phyloP scores from a whole-genome alignment of 768 basidiomycete species.

The Macrolepiota albuminosa region DNA sequence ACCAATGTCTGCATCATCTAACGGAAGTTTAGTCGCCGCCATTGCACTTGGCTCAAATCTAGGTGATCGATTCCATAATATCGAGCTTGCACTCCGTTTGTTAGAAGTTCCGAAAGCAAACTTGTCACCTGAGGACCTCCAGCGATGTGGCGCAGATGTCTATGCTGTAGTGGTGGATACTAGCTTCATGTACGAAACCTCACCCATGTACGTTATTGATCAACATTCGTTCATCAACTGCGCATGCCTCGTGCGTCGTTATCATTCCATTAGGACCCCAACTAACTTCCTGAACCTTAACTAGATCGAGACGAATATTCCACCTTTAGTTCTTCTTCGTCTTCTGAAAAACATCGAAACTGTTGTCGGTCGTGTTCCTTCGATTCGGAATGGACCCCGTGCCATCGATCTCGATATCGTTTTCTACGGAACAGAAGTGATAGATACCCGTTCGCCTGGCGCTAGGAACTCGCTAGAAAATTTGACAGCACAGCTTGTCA shows the following conservation, averaged over 20 bases:
- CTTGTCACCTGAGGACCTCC: conserved; percentile 15
- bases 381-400: conserved; percentile 81
- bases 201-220: conserved; percentile 93
- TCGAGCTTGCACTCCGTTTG: conserved; percentile 69
- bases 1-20: not conserved
- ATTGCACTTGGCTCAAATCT: conserved; percentile 90
- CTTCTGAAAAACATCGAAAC: conserved; percentile 72
- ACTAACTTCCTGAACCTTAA: not conserved
- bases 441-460: conserved; percentile 50
- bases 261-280: not conserved
- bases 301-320: conserved; percentile 76
- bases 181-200: conserved; percentile 89
- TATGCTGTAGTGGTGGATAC: conserved; percentile 56
- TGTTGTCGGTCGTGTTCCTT: conserved; percentile 71
- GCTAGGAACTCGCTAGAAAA: conserved; percentile 42
- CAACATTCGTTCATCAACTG: conserved; percentile 89
- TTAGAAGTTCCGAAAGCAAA: conserved; percentile 49
- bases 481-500: conserved; percentile 61
- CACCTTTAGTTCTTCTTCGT: conserved; percentile 51
- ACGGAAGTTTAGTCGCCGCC: conserved; percentile 39
- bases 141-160: conserved; percentile 14
- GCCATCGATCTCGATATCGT: conserved; percentile 88
- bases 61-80: conserved; percentile 80
- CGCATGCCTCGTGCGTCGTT: conserved; percentile 72
- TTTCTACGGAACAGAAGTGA: conserved; percentile 56